Evolutionary conservation across 75 land plant species (phyloP).

Genomic region (Larix kaempferi): DNA sequence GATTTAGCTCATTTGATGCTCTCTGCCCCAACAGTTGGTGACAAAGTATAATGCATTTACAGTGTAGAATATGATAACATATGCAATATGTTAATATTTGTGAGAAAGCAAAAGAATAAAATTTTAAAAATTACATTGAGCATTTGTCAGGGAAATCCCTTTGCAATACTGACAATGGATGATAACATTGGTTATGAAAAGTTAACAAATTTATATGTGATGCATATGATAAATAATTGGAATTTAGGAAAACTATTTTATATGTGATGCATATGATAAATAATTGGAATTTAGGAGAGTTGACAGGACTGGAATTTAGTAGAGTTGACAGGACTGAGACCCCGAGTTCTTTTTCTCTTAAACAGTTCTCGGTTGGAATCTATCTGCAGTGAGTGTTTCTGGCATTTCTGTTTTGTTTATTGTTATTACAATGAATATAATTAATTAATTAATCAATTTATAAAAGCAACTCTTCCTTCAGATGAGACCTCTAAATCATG

Average conservation of each 20-base stretch:
- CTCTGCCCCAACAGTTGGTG: neutral
- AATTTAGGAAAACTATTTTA: neutral
- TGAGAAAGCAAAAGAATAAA: neutral
- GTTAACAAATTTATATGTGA: neutral
- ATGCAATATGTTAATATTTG: neutral
- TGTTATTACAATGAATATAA: no score
- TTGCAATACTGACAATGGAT: neutral
- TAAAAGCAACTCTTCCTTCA: no score
- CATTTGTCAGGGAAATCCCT: neutral
- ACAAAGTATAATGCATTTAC: neutral
- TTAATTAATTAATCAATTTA: no score
- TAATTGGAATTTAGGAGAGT: neutral
- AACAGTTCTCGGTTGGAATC: neutral
- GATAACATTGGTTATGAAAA: no score
- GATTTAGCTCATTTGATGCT: neutral
- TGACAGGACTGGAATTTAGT: neutral
- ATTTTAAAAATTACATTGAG: neutral
- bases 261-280: neutral
- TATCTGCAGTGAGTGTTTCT: no score
- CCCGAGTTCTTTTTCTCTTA: neutral
- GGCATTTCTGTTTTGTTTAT: no score
- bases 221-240: neutral
- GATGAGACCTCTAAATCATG: no score
- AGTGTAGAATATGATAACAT: neutral
- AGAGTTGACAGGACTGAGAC: neutral